Base-by-base conservation (phyloP, 2,329 filamentous ascomycete genomes). In the Echinosphaeria canescens region DNA sequence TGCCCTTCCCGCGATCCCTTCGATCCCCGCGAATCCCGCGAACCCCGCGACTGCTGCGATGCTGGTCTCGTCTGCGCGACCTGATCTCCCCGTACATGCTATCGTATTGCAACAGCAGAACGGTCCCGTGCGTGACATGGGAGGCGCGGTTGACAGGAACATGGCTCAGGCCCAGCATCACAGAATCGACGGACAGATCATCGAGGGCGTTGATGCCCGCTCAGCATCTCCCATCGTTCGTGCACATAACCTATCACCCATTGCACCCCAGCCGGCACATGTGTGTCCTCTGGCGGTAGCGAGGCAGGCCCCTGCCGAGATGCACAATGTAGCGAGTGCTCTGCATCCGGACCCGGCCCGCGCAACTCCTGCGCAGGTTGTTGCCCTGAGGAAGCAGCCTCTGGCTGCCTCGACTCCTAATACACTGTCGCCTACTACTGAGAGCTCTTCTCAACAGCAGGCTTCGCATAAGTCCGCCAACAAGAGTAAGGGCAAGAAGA, bases 211-310 rank as follows among this genome's bases (percentile, higher is more conserved):
- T 41, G 47, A 42, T 41, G 53, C 38, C 34, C 47, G 42, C 37
- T 54, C 45, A 35, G 50, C 63, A 27, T 61, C 74, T 33, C 68
- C 70, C 27, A 53, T 84, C 30, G 58, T 84, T 38, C 68, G 70
- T 41, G 72, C 70, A 37, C 74, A 82, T 42, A 72, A 84, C 38
- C 64, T 71, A 27, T 72, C 70, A 19, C 75, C 74, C 23, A 51
- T 74, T 41, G 78, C 78, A 27, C 76, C 79, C 15, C 76, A 79
- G 40, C 75, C 79, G 28, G 69, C 71, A 26, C 73, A 78, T 41
- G 68, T 67, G 34, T 59, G 75, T 44, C 53, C 61, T 34, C 42
- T 73, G 49, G 52, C 62, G 37, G 48, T 52, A 42, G 46, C 53
- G 27, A 48, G 49, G 18, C 43, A 43, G 13, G 40, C 43, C 15